Evolutionary conservation across 495 filamentous ascomycete genomes (phyloP).

Genomic region (Acidiella bohemica): DNA sequence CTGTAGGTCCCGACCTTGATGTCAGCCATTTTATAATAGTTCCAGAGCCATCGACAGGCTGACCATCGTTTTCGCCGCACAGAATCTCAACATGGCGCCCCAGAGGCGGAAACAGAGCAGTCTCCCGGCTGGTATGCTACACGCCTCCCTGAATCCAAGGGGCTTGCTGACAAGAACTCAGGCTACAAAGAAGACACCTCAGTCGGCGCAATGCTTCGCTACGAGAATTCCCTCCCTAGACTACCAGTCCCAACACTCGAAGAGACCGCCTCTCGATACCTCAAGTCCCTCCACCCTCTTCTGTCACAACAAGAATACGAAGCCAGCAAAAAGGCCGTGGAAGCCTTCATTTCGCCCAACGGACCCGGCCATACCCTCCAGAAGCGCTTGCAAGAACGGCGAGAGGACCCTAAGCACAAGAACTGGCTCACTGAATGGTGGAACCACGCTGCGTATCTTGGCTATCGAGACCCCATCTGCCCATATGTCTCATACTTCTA

Average conservation of each 20-base stretch:
- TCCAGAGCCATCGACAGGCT: too few species aligned
- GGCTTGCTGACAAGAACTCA: slow-evolving; percentile 23
- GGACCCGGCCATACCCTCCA: slow-evolving; percentile 76
- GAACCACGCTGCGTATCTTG: slow-evolving; percentile 85
- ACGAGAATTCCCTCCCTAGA: slow-evolving; percentile 84
- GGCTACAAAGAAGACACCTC: slow-evolving; percentile 86
- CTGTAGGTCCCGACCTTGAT: slow-evolving; percentile 1
- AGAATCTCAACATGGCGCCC: slow-evolving; percentile 16
- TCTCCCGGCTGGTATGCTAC: slow-evolving; percentile 16
- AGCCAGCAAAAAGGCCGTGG: slow-evolving; percentile 65
- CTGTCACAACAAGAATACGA: slow-evolving; percentile 60
- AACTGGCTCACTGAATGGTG: slow-evolving; percentile 99
- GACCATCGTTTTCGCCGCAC: not conserved
- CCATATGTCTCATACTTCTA: slow-evolving; percentile 99
- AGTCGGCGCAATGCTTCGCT: slow-evolving; percentile 88
- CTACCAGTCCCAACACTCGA: slow-evolving; percentile 87
- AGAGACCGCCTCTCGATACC: slow-evolving; percentile 80
- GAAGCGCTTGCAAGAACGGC: slow-evolving; percentile 67
- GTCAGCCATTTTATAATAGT: not conserved
- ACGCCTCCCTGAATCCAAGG: slow-evolving; percentile 14
- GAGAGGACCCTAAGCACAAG: slow-evolving; percentile 68
- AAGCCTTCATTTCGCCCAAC: slow-evolving; percentile 68
- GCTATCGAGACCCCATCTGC: slow-evolving; percentile 87
- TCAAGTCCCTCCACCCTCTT: slow-evolving; percentile 81
- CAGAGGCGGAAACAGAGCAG: slow-evolving; percentile 17